These are phyloP conservation scores for Populus hybrid DNA, from an alignment of 441 rosid genomes.

Conservation along the genomic window DNA sequence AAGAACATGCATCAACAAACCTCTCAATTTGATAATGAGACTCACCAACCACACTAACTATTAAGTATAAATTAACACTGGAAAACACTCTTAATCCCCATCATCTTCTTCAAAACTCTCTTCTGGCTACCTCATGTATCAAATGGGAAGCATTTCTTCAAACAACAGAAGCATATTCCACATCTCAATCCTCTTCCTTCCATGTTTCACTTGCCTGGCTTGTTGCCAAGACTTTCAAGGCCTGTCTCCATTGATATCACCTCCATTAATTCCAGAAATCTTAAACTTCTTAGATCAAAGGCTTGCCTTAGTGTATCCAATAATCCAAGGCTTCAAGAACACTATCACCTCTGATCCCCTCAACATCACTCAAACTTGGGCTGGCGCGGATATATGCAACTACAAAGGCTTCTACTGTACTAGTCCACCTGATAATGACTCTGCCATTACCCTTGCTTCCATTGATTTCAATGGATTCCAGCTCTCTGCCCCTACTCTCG, in stretches of 20 bases:
- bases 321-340: slow-evolving; percentile 44
- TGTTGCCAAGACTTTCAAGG: not conserved
- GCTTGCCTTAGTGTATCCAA: slow-evolving; percentile 32
- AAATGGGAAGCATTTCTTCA: slow-evolving; percentile 15
- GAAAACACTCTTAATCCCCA: not conserved
- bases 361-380: slow-evolving; percentile 39
- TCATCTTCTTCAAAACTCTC: slow-evolving; percentile 6
- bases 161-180: not conserved
- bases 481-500: slow-evolving; percentile 33
- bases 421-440: slow-evolving; percentile 39
- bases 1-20: not conserved
- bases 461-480: slow-evolving; percentile 44
- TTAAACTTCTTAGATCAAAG: slow-evolving; percentile 34
- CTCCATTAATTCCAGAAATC: slow-evolving; percentile 10
- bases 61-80: not conserved
- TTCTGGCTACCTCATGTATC: not conserved
- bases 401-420: slow-evolving; percentile 24
- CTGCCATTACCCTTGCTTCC: slow-evolving; percentile 39
- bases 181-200: slow-evolving; percentile 8
- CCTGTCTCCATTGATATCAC: not conserved
- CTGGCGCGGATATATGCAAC: slow-evolving; percentile 37
- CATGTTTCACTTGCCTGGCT: not conserved
- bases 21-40: slow-evolving; percentile 8
- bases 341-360: slow-evolving; percentile 37
- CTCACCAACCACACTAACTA: slow-evolving; percentile 24